Percentiles rank a stretch among this genome's conserved stretches.
These are phyloP conservation scores for Phytophthora hibernalis DNA, from an alignment of 352 stramenopile genomes.

Conservation along the genomic window DNA sequence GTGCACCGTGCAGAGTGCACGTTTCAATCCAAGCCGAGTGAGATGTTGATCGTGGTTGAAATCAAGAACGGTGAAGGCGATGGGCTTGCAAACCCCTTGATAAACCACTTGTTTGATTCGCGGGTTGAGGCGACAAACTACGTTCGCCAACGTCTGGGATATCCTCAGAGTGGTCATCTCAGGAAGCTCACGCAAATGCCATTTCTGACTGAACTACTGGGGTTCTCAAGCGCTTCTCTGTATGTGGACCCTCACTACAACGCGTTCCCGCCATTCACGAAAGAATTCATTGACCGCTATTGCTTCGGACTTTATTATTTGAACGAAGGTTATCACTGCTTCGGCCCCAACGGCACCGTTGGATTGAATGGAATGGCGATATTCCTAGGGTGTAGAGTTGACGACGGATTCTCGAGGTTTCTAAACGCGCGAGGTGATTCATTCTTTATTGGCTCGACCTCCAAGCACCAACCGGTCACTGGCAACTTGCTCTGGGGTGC, in stretches of 20 bases:
- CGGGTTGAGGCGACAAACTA: not conserved
- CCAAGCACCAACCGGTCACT: not conserved
- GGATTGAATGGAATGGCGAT: not conserved
- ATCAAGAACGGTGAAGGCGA: not conserved
- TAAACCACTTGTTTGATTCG: not conserved
- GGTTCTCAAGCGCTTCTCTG: not conserved
- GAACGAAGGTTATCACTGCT: not conserved
- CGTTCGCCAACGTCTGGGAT: not conserved
- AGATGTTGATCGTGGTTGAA: not conserved
- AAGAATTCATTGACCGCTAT: not conserved
- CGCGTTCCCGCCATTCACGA: not conserved
- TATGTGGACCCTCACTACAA: not conserved
- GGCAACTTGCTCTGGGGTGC: not conserved
- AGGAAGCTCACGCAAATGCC: not conserved
- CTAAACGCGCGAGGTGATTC: not conserved
- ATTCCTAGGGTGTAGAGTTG: not conserved
- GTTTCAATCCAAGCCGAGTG: slow-evolving; percentile 3
- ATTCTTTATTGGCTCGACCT: not conserved
- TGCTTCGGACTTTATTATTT: not conserved
- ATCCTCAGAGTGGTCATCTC: not conserved
- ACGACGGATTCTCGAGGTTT: not conserved
- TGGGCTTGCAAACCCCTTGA: not conserved
- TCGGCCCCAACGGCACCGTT: not conserved
- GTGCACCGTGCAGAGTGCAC: slow-evolving; percentile 11
- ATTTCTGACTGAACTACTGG: not conserved